Evolutionary conservation across 257 asterid species (phyloP), one percentile per base, ranked within the genome.

Genomic region (Euphrasia confusa): DNA sequence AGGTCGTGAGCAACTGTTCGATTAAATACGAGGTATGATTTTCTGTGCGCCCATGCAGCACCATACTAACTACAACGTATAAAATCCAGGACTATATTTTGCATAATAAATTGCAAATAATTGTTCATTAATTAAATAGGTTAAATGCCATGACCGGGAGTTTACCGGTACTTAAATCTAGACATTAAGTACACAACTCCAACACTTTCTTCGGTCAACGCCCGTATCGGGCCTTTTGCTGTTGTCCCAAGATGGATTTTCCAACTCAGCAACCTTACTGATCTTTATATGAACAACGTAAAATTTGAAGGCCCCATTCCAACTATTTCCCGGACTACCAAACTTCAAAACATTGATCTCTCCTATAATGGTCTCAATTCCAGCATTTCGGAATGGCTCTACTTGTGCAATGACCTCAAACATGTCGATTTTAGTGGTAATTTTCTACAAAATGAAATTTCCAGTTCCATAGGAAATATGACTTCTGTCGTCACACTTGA

Each of bases 371-470:
- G 2, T 11, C 28, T 80, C 26, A 66, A 71, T 17, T 63, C 78
- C 56, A 66, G 56, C 37, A 74, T 80, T 47, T 80, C 78, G 8
- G 10, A 73, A 14, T 71, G 77, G 79, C 69, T 79, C 50, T 76
- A 70, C 53, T 7, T 8, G 5, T 71, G 54, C 37, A 73, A 71
- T 7, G 49, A 59, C n/a, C 60, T 79, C 15, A 61, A 48, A 35
- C 33, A 12, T 37, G 35, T 71, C 4, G 0, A 0, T 40, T 14
- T 79, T 10, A 7, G 32, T 3, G 0, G 0, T 10, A 67, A 47
- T 54, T 0, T 1, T 10, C 59, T 77, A 15, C 71, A 65, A 3
- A 79, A 77, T 2, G 14, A 44, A 15, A 63, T 80, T 58, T 62
- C 74, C n/a, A 60, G 64, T 21, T 12, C 54, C 44, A 50, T 79